A percentile compares a stretch with the other conserved stretches of the same genome.
Conservation (phyloP, 495 filamentous ascomycete species). For the Aspergillus haitiensis region DNA sequence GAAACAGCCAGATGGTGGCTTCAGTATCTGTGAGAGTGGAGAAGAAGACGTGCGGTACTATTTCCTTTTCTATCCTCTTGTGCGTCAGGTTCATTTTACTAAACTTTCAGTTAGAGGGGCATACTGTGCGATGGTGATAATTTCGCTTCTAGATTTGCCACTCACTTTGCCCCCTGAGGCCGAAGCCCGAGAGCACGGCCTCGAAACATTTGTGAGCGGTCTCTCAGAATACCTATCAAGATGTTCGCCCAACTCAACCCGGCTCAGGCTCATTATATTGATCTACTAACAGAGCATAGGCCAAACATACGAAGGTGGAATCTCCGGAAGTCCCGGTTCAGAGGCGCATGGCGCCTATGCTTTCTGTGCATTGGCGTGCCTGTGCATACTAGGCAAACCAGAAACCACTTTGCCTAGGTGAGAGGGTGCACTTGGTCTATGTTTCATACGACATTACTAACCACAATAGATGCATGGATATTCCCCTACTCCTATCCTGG, state of each 20-base stretch:
- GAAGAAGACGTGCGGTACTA: slow-evolving; percentile 87
- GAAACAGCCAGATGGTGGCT: slow-evolving; percentile 83
- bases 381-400: slow-evolving; percentile 79
- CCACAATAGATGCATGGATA: slow-evolving; percentile 66
- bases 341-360: slow-evolving; percentile 98
- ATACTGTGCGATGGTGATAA: slow-evolving; percentile 81
- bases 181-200: slow-evolving; percentile 46
- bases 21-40: slow-evolving; percentile 74
- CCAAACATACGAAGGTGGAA: slow-evolving; percentile 92
- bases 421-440: slow-evolving; percentile 23
- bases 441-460: slow-evolving; percentile 20
- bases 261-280: slow-evolving; percentile 1
- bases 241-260: slow-evolving; percentile 56
- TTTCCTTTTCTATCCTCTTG: slow-evolving; percentile 4
- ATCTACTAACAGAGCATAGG: slow-evolving; percentile 48
- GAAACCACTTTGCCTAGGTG: slow-evolving; percentile 66
- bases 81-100: slow-evolving; percentile 16
- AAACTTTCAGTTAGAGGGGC: slow-evolving; percentile 61
- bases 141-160: slow-evolving; percentile 80
- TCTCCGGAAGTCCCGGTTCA: slow-evolving; percentile 72
- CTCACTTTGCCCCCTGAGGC: slow-evolving; percentile 68
- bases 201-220: slow-evolving; percentile 60
- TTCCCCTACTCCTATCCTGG: slow-evolving; percentile 78
- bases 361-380: slow-evolving; percentile 86
- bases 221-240: slow-evolving; percentile 76